Base-by-base conservation (phyloP, 306 rosid genomes). In the Pyrus bretschneideri region DNA sequence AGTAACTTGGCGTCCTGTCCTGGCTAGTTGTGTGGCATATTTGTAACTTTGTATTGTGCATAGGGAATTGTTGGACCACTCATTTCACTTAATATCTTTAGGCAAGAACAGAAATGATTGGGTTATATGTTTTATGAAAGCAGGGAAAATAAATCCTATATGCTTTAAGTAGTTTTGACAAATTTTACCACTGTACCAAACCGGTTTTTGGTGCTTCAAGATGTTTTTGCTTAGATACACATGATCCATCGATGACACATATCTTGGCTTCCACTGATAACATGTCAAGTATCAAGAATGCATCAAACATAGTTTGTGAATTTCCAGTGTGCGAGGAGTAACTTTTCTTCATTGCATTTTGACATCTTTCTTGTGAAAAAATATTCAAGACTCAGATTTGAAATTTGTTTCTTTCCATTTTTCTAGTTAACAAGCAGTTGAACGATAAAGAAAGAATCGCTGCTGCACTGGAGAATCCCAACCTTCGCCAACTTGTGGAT, bases 391-490 rank as follows among this genome's bases (percentile, higher is more conserved):
- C 38, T 23, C 69, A 76, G 59, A 75, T 70, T 29, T 23, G 65
- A 54, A 70, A 38, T 69, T 33, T 54, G 69, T 63, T 22, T 31
- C 21, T 44, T 67, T 74, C 73, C 9, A 54, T 68, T 75, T 42
- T 75, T 78, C 86, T 83, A 94, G 98, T 94, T 21, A 94, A 94
- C 76, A 94, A 94, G 89, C 98, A 92, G 86, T 81, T 94, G 80
- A 94, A 94, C 79, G 98, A 94, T 65, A 94, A 94, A 84, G 98
- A 94, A 78, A 81, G 98, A 86, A 88, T 94, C 14, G 97, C 97
- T 58, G 98, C 98, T 17, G 98, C 97, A 35, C 52, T 94, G 87
- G 97, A 94, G 89, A 92, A 94, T 88, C 97, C 97, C 70, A 94
- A 94, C 87, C 90, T 94, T 80, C 89, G 96, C 82, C 95, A 94